Conservation (phyloP, 139 green algal species). For the Gonium pectorale region DNA sequence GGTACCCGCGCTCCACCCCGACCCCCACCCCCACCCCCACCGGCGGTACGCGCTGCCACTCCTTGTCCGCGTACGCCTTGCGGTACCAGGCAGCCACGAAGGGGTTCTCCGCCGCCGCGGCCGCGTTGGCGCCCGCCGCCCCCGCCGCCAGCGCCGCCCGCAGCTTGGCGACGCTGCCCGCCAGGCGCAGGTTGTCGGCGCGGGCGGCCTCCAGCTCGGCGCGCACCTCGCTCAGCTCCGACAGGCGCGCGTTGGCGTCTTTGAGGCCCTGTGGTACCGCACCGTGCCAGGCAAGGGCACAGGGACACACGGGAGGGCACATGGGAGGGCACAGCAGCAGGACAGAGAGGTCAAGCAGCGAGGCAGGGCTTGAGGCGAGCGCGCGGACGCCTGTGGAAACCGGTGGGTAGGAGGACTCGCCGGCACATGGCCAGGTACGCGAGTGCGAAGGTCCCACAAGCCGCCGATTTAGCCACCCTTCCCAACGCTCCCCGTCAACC, state of each 20-base stretch:
- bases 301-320: too few species aligned
- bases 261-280: conserved; percentile 47
- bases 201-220: conserved; percentile 38
- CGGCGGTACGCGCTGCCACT: conserved; percentile 41
- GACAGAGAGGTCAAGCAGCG: too few species aligned
- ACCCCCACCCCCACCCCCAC: background rate
- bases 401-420: too few species aligned
- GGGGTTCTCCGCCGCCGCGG: conserved; percentile 40
- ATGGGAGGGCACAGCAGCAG: too few species aligned
- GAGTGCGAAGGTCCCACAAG: too few species aligned
- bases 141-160: conserved; percentile 15
- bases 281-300: too few species aligned
- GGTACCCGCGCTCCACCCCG: background rate
- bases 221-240: conserved; percentile 30
- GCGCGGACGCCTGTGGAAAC: too few species aligned
- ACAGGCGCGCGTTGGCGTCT: conserved; percentile 32
- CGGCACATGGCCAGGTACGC: too few species aligned
- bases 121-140: background rate
- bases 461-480: too few species aligned
- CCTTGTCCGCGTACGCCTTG: conserved; percentile 35
- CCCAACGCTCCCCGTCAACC: too few species aligned
- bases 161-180: conserved; percentile 46
- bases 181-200: conserved; percentile 42
- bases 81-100: conserved; percentile 53
- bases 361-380: too few species aligned